Base-by-base conservation (phyloP, 805 yeast genomes). In the Teunomyces gatunensis region DNA sequence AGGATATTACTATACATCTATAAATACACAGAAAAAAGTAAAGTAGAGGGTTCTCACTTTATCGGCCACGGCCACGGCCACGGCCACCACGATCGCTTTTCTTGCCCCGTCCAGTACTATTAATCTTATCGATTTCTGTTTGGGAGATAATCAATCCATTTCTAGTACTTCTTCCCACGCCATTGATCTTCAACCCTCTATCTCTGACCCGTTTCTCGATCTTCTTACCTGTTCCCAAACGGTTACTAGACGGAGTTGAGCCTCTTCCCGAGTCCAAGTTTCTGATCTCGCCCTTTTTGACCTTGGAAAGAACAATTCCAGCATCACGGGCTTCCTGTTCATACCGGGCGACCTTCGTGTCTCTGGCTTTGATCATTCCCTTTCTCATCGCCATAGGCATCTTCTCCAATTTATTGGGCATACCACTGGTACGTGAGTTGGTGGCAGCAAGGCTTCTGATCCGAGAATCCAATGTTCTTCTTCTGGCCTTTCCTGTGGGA, bases 321-420 rank as follows among this genome's bases (percentile, higher is more conserved):
- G 95, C 96, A 15, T 92, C 92, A 51, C 73, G 78, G 6, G 99
- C 97, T 44, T 88, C 90, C 44, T 75, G 71, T 62, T 88, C 96
- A 58, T 74, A 80, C 56, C 78, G 78, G 20, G 69, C 61, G 15
- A 81, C 78, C 53, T 81, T 78, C 17, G 68, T 63, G 30, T 77
- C 66, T 40, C 84, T 78, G 39, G 83, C 76, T 30, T 73, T 68
- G 21, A 88, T 71, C 84, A 91, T 86, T 2, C 96, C 96, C 60
- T 87, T 87, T 47, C 97, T 78, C 74, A 89, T 81, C 15, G 79
- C 64, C 90, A 94, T 91, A 17, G 98, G 96, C 81, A 89, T 88
- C 44, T 83, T 87, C 54, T 87, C 94, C 30, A 85, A 64, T 46
- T 69, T 79, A 56, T 56, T 60, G 32, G 68, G 67, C 25, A 61